A percentile compares a stretch with the other conserved stretches of the same genome.
Evolutionary conservation across 2,329 filamentous ascomycete genomes (phyloP).

Genomic region (Myotisia sp.): DNA sequence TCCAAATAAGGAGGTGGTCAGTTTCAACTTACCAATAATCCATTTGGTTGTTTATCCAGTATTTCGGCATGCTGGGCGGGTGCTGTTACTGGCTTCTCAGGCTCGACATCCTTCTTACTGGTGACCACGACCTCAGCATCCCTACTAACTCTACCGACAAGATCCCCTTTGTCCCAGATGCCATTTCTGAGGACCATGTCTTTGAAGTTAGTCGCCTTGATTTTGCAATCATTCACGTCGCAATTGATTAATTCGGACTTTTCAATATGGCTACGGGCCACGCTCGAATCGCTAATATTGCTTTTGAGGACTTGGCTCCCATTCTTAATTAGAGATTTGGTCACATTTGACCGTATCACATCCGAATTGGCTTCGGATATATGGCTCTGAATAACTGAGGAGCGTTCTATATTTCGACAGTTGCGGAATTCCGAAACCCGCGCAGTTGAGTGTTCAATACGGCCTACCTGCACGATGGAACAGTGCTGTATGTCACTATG

Average conservation of each 20-base stretch:
- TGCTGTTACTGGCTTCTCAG: too few relatives aligned
- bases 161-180: slow-evolving; percentile 13
- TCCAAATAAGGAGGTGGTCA: too few relatives aligned
- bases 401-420: slow-evolving; percentile 8
- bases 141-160: slow-evolving; percentile 11
- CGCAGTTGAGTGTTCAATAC: too few relatives aligned
- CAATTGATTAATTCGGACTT: slow-evolving; percentile 10
- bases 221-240: slow-evolving; percentile 12
- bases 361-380: background rate
- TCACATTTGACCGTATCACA: slow-evolving; percentile 4
- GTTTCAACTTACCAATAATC: too few relatives aligned
- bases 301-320: slow-evolving; percentile 9
- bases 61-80: too few relatives aligned
- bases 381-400: slow-evolving; percentile 7
- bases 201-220: slow-evolving; percentile 9
- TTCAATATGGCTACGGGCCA: slow-evolving; percentile 10
- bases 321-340: background rate
- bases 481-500: too few relatives aligned
- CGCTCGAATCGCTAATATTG: slow-evolving; percentile 6
- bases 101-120: background rate
- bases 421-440: too few relatives aligned
- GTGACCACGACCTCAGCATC: slow-evolving; percentile 3
- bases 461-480: too few relatives aligned
- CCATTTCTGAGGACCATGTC: slow-evolving; percentile 13
- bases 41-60: too few relatives aligned